Base-by-base conservation (phyloP, 2,329 filamentous ascomycete species). In the Eurotiales sp. region DNA sequence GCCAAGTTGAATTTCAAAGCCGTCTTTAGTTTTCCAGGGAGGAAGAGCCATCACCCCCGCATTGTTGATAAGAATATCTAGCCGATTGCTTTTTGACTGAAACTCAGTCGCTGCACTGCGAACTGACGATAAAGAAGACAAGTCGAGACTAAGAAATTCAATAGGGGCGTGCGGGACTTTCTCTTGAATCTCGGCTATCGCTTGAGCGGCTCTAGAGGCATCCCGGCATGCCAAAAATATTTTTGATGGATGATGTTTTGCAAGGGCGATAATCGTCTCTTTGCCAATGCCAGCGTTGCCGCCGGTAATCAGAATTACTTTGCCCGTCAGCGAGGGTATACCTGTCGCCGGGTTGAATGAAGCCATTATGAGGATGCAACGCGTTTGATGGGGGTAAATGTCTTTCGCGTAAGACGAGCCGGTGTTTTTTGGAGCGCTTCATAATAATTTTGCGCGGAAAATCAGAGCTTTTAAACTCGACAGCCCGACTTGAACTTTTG, bases 101-200 rank as follows among this genome's bases (percentile, higher is more conserved):
- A 76, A 67, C 15, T 58, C 56, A 22, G 60, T 59, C 1, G 72
- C 71, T 1, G 68, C 72, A 5, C 60, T 51, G 27, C 65, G 63
- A 52, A 77, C 65, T 19, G 69, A 73, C 3, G 63, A 57, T n/a
- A 75, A 64, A 2, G 74, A 76, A 10, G 68, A 58, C 19, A 79
- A 63, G 54, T 80, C 75, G 50, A 77, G 14, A n/a, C 44, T 21
- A 10, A 50, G 17, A 19, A 50, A 8, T 3, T 46, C 8, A 8
- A 46, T 21, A 11, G 12, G 43, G 6, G 14, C 43, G 8, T 2
- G 19, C 5, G n/a, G 3, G 14, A 46, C n/a, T n/a, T n/a, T n/a
- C n/a, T n/a, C n/a, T n/a, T n/a, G n/a, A n/a, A n/a, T n/a, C n/a
- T n/a, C n/a, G n/a, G n/a, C n/a, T n/a, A n/a, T n/a, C n/a, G n/a